Conservation (phyloP, 768 basidiomycete species). For the Boletus rubroflammeus region DNA sequence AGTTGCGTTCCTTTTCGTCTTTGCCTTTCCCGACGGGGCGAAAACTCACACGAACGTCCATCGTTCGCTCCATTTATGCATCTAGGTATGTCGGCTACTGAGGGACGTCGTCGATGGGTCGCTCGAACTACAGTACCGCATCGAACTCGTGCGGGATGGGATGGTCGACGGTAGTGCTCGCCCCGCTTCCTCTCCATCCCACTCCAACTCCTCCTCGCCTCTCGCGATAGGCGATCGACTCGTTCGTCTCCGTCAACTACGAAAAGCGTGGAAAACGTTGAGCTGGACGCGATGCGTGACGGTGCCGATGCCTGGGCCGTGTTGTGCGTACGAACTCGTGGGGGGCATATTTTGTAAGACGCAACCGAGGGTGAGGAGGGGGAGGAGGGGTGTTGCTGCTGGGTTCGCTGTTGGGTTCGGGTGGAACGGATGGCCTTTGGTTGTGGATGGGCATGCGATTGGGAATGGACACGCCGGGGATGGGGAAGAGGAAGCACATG, state of each 20-base stretch:
- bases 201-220: background rate
- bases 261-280: slow-evolving; percentile 35
- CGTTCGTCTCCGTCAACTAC: slow-evolving; percentile 31
- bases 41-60: background rate
- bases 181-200: background rate
- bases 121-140: slow-evolving; percentile 35
- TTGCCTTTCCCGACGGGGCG: background rate
- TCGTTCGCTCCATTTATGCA: background rate
- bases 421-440: background rate
- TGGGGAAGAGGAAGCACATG: background rate
- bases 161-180: slow-evolving; percentile 23
- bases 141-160: slow-evolving; percentile 39
- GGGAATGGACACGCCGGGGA: background rate
- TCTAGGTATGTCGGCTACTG: slow-evolving; percentile 23
- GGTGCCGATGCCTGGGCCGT: slow-evolving; percentile 34
- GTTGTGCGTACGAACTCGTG: slow-evolving; percentile 59
- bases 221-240: slow-evolving; percentile 27
- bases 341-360: slow-evolving; percentile 54
- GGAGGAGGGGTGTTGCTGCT: background rate
- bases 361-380: background rate
- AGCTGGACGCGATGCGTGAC: slow-evolving; percentile 22
- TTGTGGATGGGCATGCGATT: background rate
- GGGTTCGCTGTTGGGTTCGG: background rate
- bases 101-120: slow-evolving; percentile 23
- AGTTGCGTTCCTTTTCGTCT: slow-evolving; percentile 1